Percentiles rank a stretch among this genome's conserved stretches.
Conservation (phyloP, 2,329 filamentous ascomycete genomes). For the Hymenoscyphus albidus region DNA sequence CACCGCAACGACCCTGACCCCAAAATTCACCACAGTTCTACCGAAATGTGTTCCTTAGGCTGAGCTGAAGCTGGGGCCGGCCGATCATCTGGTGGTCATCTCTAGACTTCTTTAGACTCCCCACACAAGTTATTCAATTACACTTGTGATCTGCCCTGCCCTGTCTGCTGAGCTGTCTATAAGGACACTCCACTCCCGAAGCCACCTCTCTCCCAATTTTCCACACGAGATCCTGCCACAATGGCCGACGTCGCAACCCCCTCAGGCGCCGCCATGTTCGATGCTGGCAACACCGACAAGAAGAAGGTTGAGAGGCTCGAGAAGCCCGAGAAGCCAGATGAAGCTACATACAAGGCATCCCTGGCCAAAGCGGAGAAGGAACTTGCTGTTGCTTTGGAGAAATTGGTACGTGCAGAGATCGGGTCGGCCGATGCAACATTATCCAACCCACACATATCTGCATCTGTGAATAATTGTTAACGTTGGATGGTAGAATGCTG, state of each 20-base stretch:
- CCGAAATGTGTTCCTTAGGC: slow-evolving; percentile 1
- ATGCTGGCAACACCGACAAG: slow-evolving; percentile 36
- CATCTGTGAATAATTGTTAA: slow-evolving; percentile 17
- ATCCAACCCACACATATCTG: neutral
- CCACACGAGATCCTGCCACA: slow-evolving; percentile 16
- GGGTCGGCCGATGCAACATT: neutral
- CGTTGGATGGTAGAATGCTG: slow-evolving; percentile 61
- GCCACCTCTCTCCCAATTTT: neutral
- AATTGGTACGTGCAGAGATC: slow-evolving; percentile 48
- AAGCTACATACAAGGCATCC: slow-evolving; percentile 75
- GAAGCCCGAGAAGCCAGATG: slow-evolving; percentile 83
- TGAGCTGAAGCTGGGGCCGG: neutral
- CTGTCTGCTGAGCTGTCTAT: neutral
- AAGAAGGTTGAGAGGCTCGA: slow-evolving; percentile 37
- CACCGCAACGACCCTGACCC: neutral
- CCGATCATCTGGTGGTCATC: neutral
- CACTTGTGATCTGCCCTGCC: slow-evolving; percentile 14
- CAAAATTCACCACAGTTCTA: neutral
- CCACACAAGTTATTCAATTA: slow-evolving; percentile 28
- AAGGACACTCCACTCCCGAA: neutral
- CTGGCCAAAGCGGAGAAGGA: slow-evolving; percentile 83
- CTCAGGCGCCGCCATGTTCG: slow-evolving; percentile 41
- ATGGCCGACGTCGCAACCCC: slow-evolving; percentile 47
- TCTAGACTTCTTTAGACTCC: slow-evolving; percentile 3
- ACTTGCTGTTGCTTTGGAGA: slow-evolving; percentile 71